These are phyloP conservation scores for Chloropicon primus DNA, from an alignment of 139 green algal species.

Conservation along the genomic window DNA sequence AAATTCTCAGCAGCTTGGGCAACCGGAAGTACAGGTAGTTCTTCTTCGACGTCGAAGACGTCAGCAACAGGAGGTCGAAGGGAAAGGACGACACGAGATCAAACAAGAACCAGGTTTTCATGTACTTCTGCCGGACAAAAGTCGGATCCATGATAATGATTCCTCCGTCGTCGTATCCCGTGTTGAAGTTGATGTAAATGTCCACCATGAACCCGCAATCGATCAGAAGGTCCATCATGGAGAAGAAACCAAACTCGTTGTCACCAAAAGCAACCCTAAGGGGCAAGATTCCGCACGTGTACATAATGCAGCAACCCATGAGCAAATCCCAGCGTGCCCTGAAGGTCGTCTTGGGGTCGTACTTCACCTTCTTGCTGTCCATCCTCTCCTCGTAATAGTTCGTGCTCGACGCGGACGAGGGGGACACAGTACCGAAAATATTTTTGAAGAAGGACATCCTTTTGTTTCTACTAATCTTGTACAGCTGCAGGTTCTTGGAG, in stretches of 20 bases:
- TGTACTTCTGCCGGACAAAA: not conserved
- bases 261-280: slow-evolving; percentile 2
- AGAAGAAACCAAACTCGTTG: not conserved
- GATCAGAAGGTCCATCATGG: not conserved
- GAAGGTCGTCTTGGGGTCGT: not conserved
- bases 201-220: slow-evolving; percentile 1
- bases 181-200: slow-evolving; percentile 7
- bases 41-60: not conserved
- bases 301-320: not conserved
- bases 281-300: slow-evolving; percentile 1
- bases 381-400: not conserved
- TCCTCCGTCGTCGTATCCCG: not conserved
- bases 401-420: not conserved
- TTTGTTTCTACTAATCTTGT: not conserved
- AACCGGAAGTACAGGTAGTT: not conserved
- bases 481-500: not conserved
- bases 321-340: slow-evolving; percentile 1
- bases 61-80: not conserved
- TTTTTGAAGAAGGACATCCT: not conserved
- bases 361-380: not conserved
- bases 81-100: not conserved
- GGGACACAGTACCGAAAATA: not conserved
- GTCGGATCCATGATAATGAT: not conserved
- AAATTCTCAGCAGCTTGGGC: not conserved
- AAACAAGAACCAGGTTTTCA: not conserved